Percentiles rank a stretch among this genome's conserved stretches.
phyloP scores from a whole-genome alignment of 345 rosid genomes.

The Citrus glauca region DNA sequence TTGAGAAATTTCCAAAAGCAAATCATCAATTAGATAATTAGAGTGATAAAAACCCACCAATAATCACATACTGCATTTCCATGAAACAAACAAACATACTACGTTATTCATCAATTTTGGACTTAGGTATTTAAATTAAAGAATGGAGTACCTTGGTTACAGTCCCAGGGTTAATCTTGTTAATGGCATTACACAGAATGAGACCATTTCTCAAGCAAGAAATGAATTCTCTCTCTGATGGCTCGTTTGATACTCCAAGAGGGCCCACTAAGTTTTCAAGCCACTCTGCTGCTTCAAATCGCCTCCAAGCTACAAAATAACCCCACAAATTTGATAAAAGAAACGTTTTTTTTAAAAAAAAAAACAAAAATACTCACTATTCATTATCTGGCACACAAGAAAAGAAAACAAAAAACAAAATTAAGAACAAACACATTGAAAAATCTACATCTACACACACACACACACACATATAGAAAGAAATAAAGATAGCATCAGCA shows the following conservation, averaged over 20 bases:
- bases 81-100: too few species aligned
- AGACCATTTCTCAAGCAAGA: conserved; percentile 90
- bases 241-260: conserved; percentile 50
- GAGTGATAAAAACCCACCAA: not conserved
- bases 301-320: conserved; percentile 56
- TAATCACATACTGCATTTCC: too few species aligned
- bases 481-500: not conserved
- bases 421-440: not conserved
- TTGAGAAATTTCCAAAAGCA: conserved; percentile 15
- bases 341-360: not conserved
- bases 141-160: conserved; percentile 60
- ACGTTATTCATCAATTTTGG: too few species aligned
- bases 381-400: not conserved
- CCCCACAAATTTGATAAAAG: not conserved
- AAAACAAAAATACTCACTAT: too few species aligned
- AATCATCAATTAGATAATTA: not conserved
- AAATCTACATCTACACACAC: not conserved
- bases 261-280: conserved; percentile 67
- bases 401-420: not conserved
- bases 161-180: conserved; percentile 78
- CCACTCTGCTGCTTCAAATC: conserved; percentile 73
- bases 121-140: not conserved
- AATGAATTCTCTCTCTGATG: conserved; percentile 81
- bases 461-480: not conserved
- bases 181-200: conserved; percentile 73